Evolutionary conservation across 1,284 basidiomycete genomes (phyloP), one percentile per base, ranked within the genome.

Genomic region (Inonotus obliquus): DNA sequence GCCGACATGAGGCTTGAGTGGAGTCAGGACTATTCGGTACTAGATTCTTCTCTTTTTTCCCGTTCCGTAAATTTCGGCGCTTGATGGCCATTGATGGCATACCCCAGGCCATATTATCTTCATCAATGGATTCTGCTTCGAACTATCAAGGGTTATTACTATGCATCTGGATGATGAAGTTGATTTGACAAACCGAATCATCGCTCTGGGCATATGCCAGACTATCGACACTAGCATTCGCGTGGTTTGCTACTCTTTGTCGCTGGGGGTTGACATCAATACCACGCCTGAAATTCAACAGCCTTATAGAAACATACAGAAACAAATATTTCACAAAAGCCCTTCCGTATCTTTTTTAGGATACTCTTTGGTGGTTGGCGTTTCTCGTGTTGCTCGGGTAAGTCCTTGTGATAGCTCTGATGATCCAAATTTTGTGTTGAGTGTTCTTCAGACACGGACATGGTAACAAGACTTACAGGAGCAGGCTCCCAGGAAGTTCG

Each of bases 101-200:
- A 4, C 62, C 62, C 62, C 62, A 63, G 2, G 62, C 62, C 37
- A 63, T 60, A 39, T 63, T 63, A 2, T 63, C 62, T 19, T 56
- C 54, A 27, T 63, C 62, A 11, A 63, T 48, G 17, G 54, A 60
- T 35, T 63, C 62, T 17, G 62, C 62, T 38, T 56, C 57, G n/a
- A 60, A 51, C 58, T 60, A 27, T 57, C 29, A 58, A 21, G 41
- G 21, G 10, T 41, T 19, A 23, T 32, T 39, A 37, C 17, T 27
- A 61, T 45, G 11, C 23, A 25, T 49, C 32, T 38, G 19, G n/a
- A 41, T 37, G 7, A 7, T 10, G 41, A n/a, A 5, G n/a, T 1
- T 21, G 41, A n/a, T n/a, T 17, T 38, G 54, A 49, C 38, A 39
- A 56, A 48, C 55, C 59, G 32, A 32, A 38, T 61, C 59, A 29